Evolutionary conservation across 164 flowering plant genomes (phyloP).

Genomic region (Nelumbo lutea): DNA sequence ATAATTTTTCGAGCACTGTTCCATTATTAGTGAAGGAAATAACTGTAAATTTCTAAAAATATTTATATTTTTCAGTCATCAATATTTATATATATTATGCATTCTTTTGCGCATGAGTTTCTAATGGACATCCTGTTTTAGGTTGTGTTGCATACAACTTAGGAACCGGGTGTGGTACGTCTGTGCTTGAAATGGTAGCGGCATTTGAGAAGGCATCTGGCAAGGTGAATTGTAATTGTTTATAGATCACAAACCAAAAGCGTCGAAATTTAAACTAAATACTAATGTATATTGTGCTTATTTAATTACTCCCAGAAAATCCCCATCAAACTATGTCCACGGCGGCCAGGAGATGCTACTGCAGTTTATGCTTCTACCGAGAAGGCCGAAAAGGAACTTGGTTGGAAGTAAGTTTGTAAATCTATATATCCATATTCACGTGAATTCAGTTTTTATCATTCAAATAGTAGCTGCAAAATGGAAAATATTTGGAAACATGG

Average conservation of each 20-base stretch:
- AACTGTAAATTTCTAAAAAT: too few species aligned
- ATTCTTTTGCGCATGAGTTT: neutral
- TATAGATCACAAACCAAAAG: too few species aligned
- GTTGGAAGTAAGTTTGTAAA: slow-evolving; percentile 59
- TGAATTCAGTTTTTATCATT: too few species aligned
- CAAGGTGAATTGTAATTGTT: slow-evolving; percentile 32
- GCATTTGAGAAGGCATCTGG: slow-evolving; percentile 58
- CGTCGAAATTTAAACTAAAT: too few species aligned
- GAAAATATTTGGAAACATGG: too few species aligned
- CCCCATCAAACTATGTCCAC: slow-evolving; percentile 45
- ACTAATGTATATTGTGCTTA: neutral
- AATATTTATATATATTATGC: too few species aligned
- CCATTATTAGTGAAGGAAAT: too few species aligned
- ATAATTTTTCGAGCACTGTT: neutral
- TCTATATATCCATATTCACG: neutral
- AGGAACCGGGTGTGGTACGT: slow-evolving; percentile 48
- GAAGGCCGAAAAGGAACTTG: slow-evolving; percentile 56
- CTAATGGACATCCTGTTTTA: slow-evolving; percentile 8
- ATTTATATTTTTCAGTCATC: too few species aligned
- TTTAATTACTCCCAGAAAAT: slow-evolving; percentile 29
- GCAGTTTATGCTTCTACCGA: slow-evolving; percentile 62
- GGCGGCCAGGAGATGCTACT: slow-evolving; percentile 69
- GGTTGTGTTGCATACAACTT: slow-evolving; percentile 54
- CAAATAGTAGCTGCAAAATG: too few species aligned
- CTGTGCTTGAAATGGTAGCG: slow-evolving; percentile 52